Percentiles rank a stretch among this genome's conserved stretches.
phyloP scores from a whole-genome alignment of 768 basidiomycete species.

The Suillus discolor region DNA sequence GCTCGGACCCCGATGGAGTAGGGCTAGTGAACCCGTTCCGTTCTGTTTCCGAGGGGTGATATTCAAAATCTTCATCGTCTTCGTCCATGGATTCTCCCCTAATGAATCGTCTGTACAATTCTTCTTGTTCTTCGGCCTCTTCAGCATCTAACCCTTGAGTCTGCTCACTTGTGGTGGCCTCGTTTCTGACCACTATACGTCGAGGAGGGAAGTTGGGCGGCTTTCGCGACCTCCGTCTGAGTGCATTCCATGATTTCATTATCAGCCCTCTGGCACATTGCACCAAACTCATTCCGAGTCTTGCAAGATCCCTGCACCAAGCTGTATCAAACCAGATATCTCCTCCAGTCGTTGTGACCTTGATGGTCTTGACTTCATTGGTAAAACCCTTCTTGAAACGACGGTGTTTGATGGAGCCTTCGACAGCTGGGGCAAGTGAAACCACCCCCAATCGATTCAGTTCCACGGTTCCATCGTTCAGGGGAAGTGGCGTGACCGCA shows the following conservation, averaged over 20 bases:
- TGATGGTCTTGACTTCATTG: conserved; percentile 54
- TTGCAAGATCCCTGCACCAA: conserved; percentile 43
- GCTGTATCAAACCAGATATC: conserved; percentile 43
- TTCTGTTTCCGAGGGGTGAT: conserved; percentile 16
- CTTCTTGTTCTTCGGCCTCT: conserved; percentile 38
- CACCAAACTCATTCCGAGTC: conserved; percentile 34
- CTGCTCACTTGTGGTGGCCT: conserved; percentile 7
- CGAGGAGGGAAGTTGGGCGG: conserved; percentile 2
- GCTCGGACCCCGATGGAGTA: conserved; percentile 27
- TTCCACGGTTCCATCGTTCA: conserved; percentile 36
- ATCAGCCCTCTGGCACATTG: conserved; percentile 28
- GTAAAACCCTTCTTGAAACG: conserved; percentile 40
- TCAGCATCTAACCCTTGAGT: conserved; percentile 12
- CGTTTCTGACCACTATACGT: conserved; percentile 1
- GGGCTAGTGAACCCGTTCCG: conserved; percentile 23
- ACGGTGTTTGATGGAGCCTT: conserved; percentile 26
- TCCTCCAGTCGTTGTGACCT: conserved; percentile 33
- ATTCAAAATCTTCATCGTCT: conserved; percentile 38
- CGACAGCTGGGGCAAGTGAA: conserved; percentile 33
- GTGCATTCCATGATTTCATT: conserved; percentile 18
- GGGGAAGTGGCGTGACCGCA: conserved; percentile 18
- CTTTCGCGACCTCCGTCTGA: conserved; percentile 19
- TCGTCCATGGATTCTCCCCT: conserved; percentile 59
- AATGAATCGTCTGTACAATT: conserved; percentile 59
- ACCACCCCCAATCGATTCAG: conserved; percentile 46